Percentiles rank a stretch among this genome's conserved stretches.
phyloP scores from a whole-genome alignment of 1,139 yeast species.

The Tardiomyces blankii region DNA sequence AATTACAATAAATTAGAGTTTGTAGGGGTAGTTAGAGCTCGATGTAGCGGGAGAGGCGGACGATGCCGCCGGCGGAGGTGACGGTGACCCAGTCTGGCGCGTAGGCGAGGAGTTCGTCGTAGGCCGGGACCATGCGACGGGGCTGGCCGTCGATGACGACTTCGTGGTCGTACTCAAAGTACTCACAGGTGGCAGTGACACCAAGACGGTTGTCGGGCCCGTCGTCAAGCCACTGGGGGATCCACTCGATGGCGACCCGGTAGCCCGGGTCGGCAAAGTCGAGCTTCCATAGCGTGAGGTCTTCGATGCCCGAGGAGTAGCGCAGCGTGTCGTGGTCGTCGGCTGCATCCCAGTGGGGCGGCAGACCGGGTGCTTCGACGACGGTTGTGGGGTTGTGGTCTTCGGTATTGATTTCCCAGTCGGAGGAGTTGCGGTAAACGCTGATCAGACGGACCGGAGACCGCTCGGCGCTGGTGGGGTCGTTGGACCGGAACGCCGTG shows the following conservation, averaged over 20 bases:
- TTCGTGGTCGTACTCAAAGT: conserved; percentile 57
- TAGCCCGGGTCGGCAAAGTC: conserved; percentile 44
- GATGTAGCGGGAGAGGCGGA: conserved; percentile 37
- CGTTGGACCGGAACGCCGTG: conserved; percentile 26
- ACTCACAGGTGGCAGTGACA: conserved; percentile 49
- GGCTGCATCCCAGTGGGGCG: neutral
- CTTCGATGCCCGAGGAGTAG: conserved; percentile 49
- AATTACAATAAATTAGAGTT: neutral
- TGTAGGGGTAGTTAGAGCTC: conserved; percentile 26
- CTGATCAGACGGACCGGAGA: conserved; percentile 56
- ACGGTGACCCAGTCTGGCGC: conserved; percentile 54
- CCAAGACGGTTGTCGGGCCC: conserved; percentile 32
- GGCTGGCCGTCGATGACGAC: conserved; percentile 27
- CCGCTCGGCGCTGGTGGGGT: conserved; percentile 19
- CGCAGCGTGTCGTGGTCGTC: neutral
- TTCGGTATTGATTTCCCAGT: no score
- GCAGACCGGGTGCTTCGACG: neutral
- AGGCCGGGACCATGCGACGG: conserved; percentile 49
- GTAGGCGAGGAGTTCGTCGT: conserved; percentile 52
- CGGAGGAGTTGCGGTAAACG: conserved; percentile 20
- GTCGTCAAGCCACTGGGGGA: conserved; percentile 50
- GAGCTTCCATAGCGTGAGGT: conserved; percentile 50
- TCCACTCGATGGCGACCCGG: conserved; percentile 66
- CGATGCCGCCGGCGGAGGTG: conserved; percentile 60
- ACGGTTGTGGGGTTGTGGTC: no score